phyloP scores from a whole-genome alignment of 345 rosid genomes.

The Salix udensis region DNA sequence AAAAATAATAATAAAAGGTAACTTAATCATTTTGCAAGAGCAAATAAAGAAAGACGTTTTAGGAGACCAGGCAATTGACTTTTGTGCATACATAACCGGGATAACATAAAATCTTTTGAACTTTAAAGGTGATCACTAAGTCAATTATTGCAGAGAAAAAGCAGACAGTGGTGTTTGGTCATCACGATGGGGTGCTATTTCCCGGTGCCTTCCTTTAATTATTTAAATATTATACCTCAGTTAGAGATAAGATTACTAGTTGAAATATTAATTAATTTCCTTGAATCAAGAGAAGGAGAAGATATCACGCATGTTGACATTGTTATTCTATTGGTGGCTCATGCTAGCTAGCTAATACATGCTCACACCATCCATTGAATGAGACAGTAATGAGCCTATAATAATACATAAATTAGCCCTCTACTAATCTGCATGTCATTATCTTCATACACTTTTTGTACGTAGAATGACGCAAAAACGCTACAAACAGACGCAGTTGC shows the following conservation, averaged over 20 bases:
- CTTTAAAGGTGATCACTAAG: background rate
- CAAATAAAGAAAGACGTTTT: background rate
- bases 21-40: background rate
- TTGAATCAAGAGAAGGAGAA: background rate
- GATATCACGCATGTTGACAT: slow-evolving; percentile 26
- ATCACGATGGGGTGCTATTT: background rate
- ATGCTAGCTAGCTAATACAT: background rate
- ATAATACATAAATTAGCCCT: background rate
- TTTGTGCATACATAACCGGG: slow-evolving; percentile 2
- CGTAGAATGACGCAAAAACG: slow-evolving; percentile 16
- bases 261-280: background rate
- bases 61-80: slow-evolving; percentile 12
- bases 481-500: slow-evolving; percentile 33
- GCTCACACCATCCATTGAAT: slow-evolving; percentile 13
- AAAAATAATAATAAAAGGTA: background rate
- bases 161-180: background rate
- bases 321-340: slow-evolving; percentile 20
- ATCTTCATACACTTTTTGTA: slow-evolving; percentile 28
- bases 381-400: slow-evolving; percentile 15
- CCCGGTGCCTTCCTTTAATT: background rate
- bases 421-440: slow-evolving; percentile 13
- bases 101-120: background rate
- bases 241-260: background rate
- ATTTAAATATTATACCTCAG: background rate
- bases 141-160: background rate